Conservation (phyloP, 2,329 filamentous ascomycete species). For the Mollisia scopiformis region DNA sequence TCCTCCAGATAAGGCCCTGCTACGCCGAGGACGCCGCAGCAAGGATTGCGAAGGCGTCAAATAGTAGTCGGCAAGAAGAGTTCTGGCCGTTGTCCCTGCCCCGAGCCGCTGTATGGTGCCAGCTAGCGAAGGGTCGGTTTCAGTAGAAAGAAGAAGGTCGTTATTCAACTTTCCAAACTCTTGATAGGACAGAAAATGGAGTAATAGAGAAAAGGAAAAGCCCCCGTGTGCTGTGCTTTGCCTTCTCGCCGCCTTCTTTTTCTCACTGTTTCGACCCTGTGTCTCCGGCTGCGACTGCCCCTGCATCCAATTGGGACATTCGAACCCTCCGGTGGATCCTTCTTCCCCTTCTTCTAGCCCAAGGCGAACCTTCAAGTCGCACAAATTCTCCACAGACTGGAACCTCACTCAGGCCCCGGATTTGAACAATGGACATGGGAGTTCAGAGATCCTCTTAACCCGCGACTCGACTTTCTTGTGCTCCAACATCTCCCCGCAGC, state of each 20-base stretch:
- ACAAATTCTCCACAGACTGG: conserved; percentile 2
- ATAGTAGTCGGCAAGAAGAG: neutral
- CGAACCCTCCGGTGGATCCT: neutral
- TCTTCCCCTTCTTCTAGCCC: neutral
- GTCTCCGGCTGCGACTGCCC: neutral
- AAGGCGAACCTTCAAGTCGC: neutral
- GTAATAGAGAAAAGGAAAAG: no score
- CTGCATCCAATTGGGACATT: neutral
- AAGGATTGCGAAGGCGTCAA: neutral
- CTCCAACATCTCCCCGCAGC: neutral
- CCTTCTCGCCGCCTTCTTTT: neutral
- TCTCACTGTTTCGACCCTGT: neutral
- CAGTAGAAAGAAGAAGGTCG: neutral
- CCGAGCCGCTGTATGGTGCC: neutral
- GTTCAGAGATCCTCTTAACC: neutral
- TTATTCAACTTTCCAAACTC: neutral
- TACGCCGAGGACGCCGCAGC: neutral
- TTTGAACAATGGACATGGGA: neutral
- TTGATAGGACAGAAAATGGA: neutral
- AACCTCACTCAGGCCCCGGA: neutral
- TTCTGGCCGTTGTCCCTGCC: neutral
- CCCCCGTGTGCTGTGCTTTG: neutral
- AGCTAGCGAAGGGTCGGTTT: neutral
- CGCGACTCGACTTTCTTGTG: conserved; percentile 8
- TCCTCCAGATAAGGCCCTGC: neutral